Conservation (phyloP, 2,329 filamentous ascomycete genomes). For the Trichoderma oligosporum region DNA sequence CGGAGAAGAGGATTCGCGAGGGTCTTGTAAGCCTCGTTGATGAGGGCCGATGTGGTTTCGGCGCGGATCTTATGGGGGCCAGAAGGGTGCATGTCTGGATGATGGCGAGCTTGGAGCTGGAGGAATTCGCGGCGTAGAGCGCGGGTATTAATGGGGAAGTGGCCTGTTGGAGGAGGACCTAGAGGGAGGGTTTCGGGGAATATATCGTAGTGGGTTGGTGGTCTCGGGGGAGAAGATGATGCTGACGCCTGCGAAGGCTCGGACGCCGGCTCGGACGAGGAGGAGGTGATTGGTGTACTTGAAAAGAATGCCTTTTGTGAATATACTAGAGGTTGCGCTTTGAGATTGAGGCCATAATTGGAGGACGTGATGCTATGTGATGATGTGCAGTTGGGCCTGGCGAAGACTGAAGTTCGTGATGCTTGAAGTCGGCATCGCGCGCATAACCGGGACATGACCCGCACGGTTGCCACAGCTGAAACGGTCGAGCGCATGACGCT, state of each 20-base stretch:
- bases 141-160: constrained; percentile 69
- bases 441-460: constrained; percentile 34
- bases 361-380: not conserved
- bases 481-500: constrained; percentile 27
- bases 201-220: constrained; percentile 72
- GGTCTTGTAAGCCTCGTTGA: constrained; percentile 91
- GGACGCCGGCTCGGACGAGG: not conserved
- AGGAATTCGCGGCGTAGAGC: constrained; percentile 82
- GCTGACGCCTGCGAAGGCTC: constrained; percentile 2
- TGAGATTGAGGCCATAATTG: not conserved
- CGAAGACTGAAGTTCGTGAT: constrained; percentile 24
- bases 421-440: constrained; percentile 33
- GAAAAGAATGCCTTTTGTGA: not conserved
- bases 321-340: not conserved
- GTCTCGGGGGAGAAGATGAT: constrained; percentile 6
- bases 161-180: constrained; percentile 73
- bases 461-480: constrained; percentile 25
- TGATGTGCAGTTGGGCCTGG: not conserved
- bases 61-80: constrained; percentile 53
- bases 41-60: constrained; percentile 72
- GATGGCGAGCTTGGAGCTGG: constrained; percentile 70
- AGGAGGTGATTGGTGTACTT: not conserved
- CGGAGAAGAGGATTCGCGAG: constrained; percentile 72
- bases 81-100: constrained; percentile 65
- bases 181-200: constrained; percentile 75